Evolutionary conservation across 257 asterid species (phyloP).

Genomic region (Echium plantagineum): DNA sequence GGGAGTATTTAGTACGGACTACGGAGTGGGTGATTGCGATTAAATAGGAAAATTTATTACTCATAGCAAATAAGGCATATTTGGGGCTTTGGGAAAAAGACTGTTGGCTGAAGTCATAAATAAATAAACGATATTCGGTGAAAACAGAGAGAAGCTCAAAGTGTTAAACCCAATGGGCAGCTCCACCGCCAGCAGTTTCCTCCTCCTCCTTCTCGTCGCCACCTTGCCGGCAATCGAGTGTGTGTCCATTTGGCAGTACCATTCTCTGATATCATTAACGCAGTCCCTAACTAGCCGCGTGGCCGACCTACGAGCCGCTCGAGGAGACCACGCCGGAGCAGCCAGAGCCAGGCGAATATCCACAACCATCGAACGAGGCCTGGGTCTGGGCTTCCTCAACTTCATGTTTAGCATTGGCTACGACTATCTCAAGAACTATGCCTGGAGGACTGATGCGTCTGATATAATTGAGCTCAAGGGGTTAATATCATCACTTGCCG

Average conservation of each 20-base stretch:
- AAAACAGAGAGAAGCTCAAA: no score
- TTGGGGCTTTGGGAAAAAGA: no score
- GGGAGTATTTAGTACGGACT: no score
- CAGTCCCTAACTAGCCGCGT: constrained; percentile 68
- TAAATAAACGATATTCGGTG: no score
- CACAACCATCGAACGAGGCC: constrained; percentile 28
- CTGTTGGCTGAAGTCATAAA: no score
- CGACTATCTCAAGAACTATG: constrained; percentile 50
- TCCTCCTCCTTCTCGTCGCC: constrained; percentile 20
- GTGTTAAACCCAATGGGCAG: constrained; percentile 7
- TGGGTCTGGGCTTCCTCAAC: constrained; percentile 52
- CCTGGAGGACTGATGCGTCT: constrained; percentile 7
- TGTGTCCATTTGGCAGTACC: constrained; percentile 34
- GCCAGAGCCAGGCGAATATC: constrained; percentile 45
- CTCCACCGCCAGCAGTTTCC: constrained; percentile 12
- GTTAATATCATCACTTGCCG: constrained; percentile 29
- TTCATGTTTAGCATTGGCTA: constrained; percentile 43
- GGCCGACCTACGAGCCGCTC: constrained; percentile 55
- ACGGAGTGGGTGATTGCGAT: no score
- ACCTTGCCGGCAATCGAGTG: constrained; percentile 15
- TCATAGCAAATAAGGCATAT: no score
- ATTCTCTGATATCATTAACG: constrained; percentile 46
- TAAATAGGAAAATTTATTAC: no score
- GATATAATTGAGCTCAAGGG: constrained; percentile 31
- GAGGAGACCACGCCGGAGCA: constrained; percentile 62